Conservation (phyloP, 805 yeast genomes). For the Candida adriatica region DNA sequence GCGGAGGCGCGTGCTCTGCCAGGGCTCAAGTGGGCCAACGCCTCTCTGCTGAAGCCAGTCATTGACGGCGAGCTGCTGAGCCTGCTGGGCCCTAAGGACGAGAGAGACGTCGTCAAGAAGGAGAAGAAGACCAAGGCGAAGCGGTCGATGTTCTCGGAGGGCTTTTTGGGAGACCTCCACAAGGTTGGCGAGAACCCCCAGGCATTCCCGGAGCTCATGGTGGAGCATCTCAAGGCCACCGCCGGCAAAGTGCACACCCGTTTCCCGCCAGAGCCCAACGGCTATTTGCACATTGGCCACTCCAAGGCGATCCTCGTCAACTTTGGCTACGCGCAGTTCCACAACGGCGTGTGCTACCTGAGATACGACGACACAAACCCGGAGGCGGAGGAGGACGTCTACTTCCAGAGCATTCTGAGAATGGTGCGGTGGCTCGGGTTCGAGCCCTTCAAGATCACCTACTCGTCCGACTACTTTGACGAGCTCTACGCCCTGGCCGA, state of each 20-base stretch:
- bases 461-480: constrained; percentile 94
- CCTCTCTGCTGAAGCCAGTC: constrained; percentile 76
- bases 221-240: constrained; percentile 70
- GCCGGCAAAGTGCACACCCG: constrained; percentile 84
- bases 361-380: constrained; percentile 98
- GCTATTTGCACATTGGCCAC: constrained; percentile 95
- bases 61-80: constrained; percentile 72
- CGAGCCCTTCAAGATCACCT: constrained; percentile 88
- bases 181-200: constrained; percentile 95
- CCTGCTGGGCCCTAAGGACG: constrained; percentile 91
- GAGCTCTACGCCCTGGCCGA: constrained; percentile 85
- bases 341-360: constrained; percentile 83
- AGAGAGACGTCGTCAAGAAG: constrained; percentile 77
- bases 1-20: constrained; percentile 71
- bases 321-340: constrained; percentile 90
- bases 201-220: constrained; percentile 76
- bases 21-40: constrained; percentile 86
- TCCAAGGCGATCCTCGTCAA: constrained; percentile 96
- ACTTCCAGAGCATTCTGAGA: constrained; percentile 73
- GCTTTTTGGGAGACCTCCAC: constrained; percentile 91
- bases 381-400: constrained; percentile 94
- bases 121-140: constrained; percentile 47
- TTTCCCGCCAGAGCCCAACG: constrained; percentile 99
- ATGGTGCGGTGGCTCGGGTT: constrained; percentile 95
- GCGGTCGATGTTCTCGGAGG: constrained; percentile 88